Evolutionary conservation across 2,329 filamentous ascomycete species (phyloP).

Genomic region (Periglandula ipomoeae): DNA sequence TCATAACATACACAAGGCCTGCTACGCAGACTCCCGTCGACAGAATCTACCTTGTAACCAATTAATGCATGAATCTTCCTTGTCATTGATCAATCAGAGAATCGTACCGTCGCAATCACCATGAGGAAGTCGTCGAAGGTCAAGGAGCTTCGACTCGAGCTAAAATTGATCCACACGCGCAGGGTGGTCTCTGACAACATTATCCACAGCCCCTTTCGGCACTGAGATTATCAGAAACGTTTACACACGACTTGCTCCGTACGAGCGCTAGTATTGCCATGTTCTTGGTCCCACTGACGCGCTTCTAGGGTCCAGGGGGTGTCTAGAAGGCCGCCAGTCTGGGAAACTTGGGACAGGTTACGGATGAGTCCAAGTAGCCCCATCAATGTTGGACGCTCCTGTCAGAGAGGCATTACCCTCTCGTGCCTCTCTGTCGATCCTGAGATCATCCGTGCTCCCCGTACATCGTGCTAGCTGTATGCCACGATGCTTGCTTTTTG

Average conservation of each 20-base stretch:
- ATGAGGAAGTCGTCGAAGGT: too few relatives aligned
- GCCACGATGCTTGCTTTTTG: neutral
- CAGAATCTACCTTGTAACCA: too few relatives aligned
- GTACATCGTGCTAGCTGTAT: neutral
- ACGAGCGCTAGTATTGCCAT: neutral
- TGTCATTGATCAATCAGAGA: too few relatives aligned
- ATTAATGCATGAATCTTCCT: too few relatives aligned
- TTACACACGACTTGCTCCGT: neutral
- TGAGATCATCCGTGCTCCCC: neutral
- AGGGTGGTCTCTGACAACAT: neutral
- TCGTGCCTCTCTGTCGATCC: slow-evolving; percentile 2
- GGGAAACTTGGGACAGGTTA: neutral
- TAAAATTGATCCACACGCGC: too few relatives aligned
- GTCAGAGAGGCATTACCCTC: neutral
- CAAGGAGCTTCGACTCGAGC: too few relatives aligned
- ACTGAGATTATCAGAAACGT: neutral
- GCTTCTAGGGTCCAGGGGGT: slow-evolving; percentile 7
- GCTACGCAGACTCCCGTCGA: too few relatives aligned
- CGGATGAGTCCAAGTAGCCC: neutral
- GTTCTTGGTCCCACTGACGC: slow-evolving; percentile 5
- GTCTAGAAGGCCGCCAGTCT: neutral
- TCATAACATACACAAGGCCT: too few relatives aligned
- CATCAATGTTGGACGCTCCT: neutral
- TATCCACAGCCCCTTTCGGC: slow-evolving; percentile 4
- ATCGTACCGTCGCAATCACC: too few relatives aligned